Base-by-base conservation (phyloP, 441 rosid genomes). In the Euphorbia schlechtendalii region DNA sequence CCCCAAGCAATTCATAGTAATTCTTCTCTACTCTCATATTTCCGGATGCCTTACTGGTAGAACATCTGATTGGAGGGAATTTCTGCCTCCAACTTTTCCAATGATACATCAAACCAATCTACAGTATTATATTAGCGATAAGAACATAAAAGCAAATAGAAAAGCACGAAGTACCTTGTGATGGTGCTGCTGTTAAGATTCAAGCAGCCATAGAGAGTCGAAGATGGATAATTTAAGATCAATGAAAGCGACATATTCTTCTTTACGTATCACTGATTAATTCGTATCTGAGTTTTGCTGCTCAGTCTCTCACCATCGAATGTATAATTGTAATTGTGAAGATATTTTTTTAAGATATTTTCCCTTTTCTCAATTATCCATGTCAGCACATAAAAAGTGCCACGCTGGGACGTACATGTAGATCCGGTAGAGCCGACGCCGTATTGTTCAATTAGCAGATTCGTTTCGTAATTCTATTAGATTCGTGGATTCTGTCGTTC, bases 1-100 rank as follows among this genome's bases (percentile, higher is more conserved):
- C 81, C 51, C 87, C 84, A 0, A 86, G 75, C 74, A 86, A 69
- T 59, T 82, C 84, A 56, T 84, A 82, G 78, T 82, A 77, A 71
- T 77, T 76, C 79, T 72, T 69, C 57, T 72, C 58, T 43, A 61
- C 61, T 60, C 56, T 71, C 10, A 61, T 56, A 65, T 68, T 56
- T 32, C 36, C 36, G 36, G 22, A 64, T 27, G 40, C 64, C 46
- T 40, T 75, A 67, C 22, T 20, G 13, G 0, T 53, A 62, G 75
- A 65, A 40, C 85, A 77, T 21, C 75, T 78, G 56, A 79, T 69
- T 49, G 28, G 63, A 32, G 51, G 66, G n/a, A 66, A 60, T 59
- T 51, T 75, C 51, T 45, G 51, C 68, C 75, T 40, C 73, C 75
- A 27, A 45, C 77, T 78, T 11, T 8, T 0, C 13, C 9, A 15